phyloP scores from a whole-genome alignment of 1,139 yeast genomes.

The Fermentozyma sake region DNA sequence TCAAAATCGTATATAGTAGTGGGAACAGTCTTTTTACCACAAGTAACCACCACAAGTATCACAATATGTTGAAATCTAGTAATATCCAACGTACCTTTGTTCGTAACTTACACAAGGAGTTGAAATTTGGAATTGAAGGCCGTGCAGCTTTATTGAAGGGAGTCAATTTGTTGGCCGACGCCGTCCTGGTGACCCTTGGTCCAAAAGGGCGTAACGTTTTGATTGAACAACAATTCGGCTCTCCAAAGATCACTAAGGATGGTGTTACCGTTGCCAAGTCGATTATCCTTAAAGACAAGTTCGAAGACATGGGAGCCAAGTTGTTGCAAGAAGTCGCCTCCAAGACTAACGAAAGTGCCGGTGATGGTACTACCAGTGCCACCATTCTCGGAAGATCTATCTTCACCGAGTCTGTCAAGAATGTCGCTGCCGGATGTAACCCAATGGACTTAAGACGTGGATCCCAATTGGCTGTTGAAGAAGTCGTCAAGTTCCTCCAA shows the following conservation, averaged over 20 bases:
- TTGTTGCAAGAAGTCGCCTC: conserved; percentile 96
- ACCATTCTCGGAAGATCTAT: conserved; percentile 96
- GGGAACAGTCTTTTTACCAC: too few species aligned
- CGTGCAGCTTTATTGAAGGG: conserved; percentile 95
- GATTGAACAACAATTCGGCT: conserved; percentile 94
- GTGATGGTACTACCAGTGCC: conserved; percentile 99
- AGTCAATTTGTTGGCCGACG: conserved; percentile 94
- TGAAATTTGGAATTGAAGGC: conserved; percentile 97
- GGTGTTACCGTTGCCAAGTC: conserved; percentile 98
- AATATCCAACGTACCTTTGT: too few species aligned
- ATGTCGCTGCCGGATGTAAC: conserved; percentile 99
- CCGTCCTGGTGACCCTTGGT: conserved; percentile 94
- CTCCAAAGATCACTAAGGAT: conserved; percentile 98
- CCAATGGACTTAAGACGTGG: conserved; percentile 99
- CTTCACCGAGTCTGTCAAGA: conserved; percentile 95
- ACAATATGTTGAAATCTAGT: too few species aligned
- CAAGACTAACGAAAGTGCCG: conserved; percentile 97
- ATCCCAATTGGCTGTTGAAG: conserved; percentile 97
- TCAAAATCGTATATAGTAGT: too few species aligned
- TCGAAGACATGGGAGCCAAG: conserved; percentile 96
- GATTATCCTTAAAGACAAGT: conserved; percentile 82
- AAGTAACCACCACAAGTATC: too few species aligned
- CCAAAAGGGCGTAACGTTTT: conserved; percentile 98
- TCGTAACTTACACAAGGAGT: conserved; percentile 81
- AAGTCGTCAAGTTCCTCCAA: conserved; percentile 85